Base-by-base conservation (phyloP, 345 rosid genomes). In the Chamaenerion angustifolium region DNA sequence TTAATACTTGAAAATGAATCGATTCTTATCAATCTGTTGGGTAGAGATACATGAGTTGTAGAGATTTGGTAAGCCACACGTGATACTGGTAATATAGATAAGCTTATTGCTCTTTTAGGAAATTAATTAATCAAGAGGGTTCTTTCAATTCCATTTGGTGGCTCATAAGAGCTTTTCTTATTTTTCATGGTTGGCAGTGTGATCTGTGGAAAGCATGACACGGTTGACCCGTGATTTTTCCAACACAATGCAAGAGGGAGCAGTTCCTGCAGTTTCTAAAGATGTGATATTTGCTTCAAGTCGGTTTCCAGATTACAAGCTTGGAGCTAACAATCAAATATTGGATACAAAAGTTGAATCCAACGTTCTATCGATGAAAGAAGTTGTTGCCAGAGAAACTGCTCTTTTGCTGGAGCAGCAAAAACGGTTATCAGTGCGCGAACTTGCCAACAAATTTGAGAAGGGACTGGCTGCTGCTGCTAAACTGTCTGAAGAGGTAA, bases 381-480 rank as follows among this genome's bases (percentile, higher is more conserved):
- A 92, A 58, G 90, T 70, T 27, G 95, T 93, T 57, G 92, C 96
- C 0, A 87, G 88, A 0, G 96, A 93, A 81, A 90, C 95, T 12
- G 85, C 96, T 0, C 68, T 69, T 63, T 76, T 90, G 9, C 52
- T 90, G 76, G 96, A 86, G 64, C 99, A 87, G 82, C 96, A 92
- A 62, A 82, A 80, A 25, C 88, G 96, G 55, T 72, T 88, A 52
- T 88, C 95, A n/a, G 94, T 88, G 56, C 96, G 99, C 54, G 96
- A 85, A 55, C 96, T 93, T 14, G 82, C 98, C 15, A 74, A 69
- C 55, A 92, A 92, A 72, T 92, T 92, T 11, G 98, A 92, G 71
- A 84, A 71, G 73, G 98, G 93, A 1, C 66, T 92, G 77, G 93
- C 93, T 67, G 94, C 90, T 15, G 96, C 96, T 59, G 90, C 96